phyloP scores from a whole-genome alignment of 2,329 filamentous ascomycete genomes.

The Aspergillus intermedius region DNA sequence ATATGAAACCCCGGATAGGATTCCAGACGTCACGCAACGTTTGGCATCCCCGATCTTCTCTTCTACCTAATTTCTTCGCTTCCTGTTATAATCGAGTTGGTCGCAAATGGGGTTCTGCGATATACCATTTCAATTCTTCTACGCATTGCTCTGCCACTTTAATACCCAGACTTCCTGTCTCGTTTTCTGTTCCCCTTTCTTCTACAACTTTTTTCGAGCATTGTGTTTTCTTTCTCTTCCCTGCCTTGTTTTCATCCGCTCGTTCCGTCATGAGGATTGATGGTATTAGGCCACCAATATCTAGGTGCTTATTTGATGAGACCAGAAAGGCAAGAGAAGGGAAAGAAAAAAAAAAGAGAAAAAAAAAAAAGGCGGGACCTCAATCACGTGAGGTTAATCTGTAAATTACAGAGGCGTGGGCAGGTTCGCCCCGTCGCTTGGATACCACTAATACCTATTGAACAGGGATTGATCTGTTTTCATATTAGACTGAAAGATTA shows the following conservation, averaged over 20 bases:
- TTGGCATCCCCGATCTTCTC: background rate
- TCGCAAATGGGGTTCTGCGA: background rate
- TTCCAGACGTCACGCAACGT: slow-evolving; percentile 1
- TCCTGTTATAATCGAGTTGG: background rate
- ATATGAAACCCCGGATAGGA: background rate
- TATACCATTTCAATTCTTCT: background rate
- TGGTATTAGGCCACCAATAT: background rate
- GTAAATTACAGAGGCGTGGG: slow-evolving; percentile 34
- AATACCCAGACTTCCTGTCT: slow-evolving; percentile 2
- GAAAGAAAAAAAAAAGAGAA: background rate
- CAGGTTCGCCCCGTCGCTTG: slow-evolving; percentile 17
- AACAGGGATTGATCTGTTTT: slow-evolving; percentile 8
- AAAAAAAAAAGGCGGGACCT: background rate
- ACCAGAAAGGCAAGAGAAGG: background rate
- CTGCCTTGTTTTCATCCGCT: background rate
- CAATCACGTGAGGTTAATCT: slow-evolving; percentile 3
- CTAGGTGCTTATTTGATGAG: background rate
- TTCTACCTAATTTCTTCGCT: background rate
- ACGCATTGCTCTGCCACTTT: background rate
- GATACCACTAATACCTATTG: slow-evolving; percentile 13
- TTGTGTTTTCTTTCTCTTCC: slow-evolving; percentile 1
- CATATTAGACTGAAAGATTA: slow-evolving; percentile 8
- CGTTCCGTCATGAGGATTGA: background rate
- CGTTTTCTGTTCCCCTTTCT: slow-evolving; percentile 2
- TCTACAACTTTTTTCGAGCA: slow-evolving; percentile 7